A percentile compares a stretch with the other conserved stretches of the same genome.
Evolutionary conservation across 208 protist genomes (phyloP).

Genomic region (Wallacemonas sp.): DNA sequence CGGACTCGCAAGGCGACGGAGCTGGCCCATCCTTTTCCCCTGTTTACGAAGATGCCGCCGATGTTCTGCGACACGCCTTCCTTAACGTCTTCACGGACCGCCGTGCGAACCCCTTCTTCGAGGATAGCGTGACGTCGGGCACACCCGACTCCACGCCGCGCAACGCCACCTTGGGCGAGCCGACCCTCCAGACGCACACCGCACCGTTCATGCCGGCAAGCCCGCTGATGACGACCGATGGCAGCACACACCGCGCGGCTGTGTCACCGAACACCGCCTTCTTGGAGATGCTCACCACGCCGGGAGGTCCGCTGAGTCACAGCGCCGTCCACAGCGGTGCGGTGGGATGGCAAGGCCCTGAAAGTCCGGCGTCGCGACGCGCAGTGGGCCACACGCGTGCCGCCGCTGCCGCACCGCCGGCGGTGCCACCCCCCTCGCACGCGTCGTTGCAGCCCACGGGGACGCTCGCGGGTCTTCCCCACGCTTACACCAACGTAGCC

Average conservation of each 20-base stretch:
- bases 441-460: background rate
- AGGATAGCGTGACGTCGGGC: background rate
- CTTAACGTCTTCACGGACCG: conserved; percentile 4
- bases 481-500: no score
- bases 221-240: background rate
- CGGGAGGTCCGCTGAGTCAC: background rate
- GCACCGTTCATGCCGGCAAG: background rate
- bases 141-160: background rate
- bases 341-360: no score
- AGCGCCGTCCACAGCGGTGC: background rate
- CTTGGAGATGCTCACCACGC: conserved; percentile 2
- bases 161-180: background rate
- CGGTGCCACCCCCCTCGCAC: background rate
- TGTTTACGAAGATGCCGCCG: conserved; percentile 12
- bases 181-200: background rate
- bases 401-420: background rate
- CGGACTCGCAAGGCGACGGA: background rate
- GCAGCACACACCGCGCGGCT: background rate
- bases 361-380: no score
- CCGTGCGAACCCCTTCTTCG: background rate
- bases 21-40: conserved; percentile 1
- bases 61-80: conserved; percentile 2
- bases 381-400: background rate
- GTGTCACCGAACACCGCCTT: background rate
- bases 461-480: no score